phyloP scores from a whole-genome alignment of 768 basidiomycete genomes.

The Lactarius sanguifluus region DNA sequence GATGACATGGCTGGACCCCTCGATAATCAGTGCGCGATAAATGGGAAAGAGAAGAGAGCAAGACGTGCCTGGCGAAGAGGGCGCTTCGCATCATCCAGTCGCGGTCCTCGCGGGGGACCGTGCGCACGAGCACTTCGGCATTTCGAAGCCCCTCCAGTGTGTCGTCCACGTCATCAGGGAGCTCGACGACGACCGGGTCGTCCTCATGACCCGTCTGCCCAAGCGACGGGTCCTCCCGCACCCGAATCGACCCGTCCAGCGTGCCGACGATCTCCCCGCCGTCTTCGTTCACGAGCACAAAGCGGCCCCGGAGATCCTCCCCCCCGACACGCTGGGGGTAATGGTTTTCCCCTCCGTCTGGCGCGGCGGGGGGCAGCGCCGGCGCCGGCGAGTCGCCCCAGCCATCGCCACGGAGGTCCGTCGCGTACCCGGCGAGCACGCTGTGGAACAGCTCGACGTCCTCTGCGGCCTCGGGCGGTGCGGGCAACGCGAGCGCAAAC shows the following conservation, averaged over 20 bases:
- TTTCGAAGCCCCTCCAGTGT: slow-evolving; percentile 15
- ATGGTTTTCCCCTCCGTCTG: background rate
- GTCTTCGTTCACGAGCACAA: slow-evolving; percentile 29
- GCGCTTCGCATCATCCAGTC: slow-evolving; percentile 30
- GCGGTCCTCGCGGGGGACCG: slow-evolving; percentile 27
- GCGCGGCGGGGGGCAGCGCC: background rate
- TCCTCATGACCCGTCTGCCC: slow-evolving; percentile 23
- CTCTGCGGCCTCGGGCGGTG: slow-evolving; percentile 6
- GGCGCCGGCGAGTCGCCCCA: background rate
- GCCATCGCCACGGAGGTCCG: slow-evolving; percentile 17
- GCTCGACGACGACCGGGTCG: slow-evolving; percentile 28
- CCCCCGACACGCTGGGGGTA: background rate
- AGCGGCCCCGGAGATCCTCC: slow-evolving; percentile 30
- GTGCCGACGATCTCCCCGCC: slow-evolving; percentile 26
- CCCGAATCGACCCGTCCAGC: slow-evolving; percentile 23
- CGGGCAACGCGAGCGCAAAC: slow-evolving; percentile 23
- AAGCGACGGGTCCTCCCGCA: slow-evolving; percentile 27
- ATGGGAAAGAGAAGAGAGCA: too few species aligned
- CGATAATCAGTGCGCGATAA: background rate
- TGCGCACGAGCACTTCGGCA: slow-evolving; percentile 26
- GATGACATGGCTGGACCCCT: slow-evolving; percentile 25
- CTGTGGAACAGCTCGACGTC: slow-evolving; percentile 28
- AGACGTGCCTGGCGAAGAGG: slow-evolving; percentile 26
- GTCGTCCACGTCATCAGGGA: slow-evolving; percentile 26
- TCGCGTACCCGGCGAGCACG: slow-evolving; percentile 25